A percentile compares a stretch with the other conserved stretches of the same genome.
These are phyloP conservation scores for Yamadazyma jaroonii DNA, from an alignment of 1,139 yeast genomes.

Conservation along the genomic window DNA sequence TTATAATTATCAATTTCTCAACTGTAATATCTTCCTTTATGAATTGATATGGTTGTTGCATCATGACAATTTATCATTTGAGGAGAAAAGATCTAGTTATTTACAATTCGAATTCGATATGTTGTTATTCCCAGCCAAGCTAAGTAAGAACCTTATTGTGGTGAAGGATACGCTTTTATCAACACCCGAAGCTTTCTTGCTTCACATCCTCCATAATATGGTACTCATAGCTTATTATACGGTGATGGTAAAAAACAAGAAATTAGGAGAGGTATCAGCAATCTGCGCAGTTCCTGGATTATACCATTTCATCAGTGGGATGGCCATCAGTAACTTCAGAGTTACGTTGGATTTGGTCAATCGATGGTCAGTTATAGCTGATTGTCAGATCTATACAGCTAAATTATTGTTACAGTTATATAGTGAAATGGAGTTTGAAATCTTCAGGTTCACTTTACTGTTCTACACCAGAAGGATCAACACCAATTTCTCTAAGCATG, in stretches of 20 bases:
- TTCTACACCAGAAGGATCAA: slow-evolving; percentile 14
- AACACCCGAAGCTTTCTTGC: slow-evolving; percentile 20
- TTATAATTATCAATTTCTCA: slow-evolving; percentile 18
- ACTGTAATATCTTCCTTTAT: slow-evolving; percentile 16
- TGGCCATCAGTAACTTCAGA: slow-evolving; percentile 22
- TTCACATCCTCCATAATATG: slow-evolving; percentile 21
- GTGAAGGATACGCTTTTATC: slow-evolving; percentile 20
- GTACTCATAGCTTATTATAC: slow-evolving; percentile 18
- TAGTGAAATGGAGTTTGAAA: slow-evolving; percentile 20
- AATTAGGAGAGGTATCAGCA: slow-evolving; percentile 17
- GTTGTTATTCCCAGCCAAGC: slow-evolving; percentile 24
- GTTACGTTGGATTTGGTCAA: slow-evolving; percentile 16
- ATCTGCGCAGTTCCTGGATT: slow-evolving; percentile 22
- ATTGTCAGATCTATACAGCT: slow-evolving; percentile 18
- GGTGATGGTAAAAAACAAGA: slow-evolving; percentile 13
- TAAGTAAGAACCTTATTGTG: slow-evolving; percentile 19
- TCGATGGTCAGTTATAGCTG: slow-evolving; percentile 19
- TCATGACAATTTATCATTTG: slow-evolving; percentile 8
- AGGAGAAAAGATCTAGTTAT: slow-evolving; percentile 12
- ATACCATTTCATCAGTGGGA: slow-evolving; percentile 21
- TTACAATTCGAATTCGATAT: slow-evolving; percentile 21
- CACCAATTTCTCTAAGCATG: slow-evolving; percentile 9
- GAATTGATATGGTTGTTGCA: slow-evolving; percentile 17
- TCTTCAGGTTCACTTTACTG: slow-evolving; percentile 15
- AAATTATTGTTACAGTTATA: slow-evolving; percentile 14